Conservation (phyloP, 202 grass and related monocot genomes). For the Saccharum hybrid region DNA sequence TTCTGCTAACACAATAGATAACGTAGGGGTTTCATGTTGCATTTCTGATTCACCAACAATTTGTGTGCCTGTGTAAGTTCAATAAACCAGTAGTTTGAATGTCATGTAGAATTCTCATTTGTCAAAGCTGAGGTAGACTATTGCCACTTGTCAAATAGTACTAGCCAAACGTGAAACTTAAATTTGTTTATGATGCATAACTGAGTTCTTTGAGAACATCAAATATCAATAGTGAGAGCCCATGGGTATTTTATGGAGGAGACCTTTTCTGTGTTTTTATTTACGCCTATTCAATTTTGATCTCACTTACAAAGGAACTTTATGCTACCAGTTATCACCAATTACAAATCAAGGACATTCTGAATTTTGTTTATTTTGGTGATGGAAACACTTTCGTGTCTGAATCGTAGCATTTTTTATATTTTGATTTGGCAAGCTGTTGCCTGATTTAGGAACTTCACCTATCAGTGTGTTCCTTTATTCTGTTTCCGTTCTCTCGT, state of each 20-base stretch:
- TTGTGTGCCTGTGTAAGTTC: neutral
- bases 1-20: neutral
- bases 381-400: neutral
- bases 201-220: conserved; percentile 18
- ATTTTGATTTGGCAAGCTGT: neutral
- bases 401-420: neutral
- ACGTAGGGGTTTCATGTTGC: neutral
- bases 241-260: neutral
- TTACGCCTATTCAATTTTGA: neutral
- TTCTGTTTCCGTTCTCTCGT: neutral
- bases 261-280: neutral
- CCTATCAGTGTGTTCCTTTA: neutral
- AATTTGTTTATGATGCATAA: neutral
- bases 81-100: neutral
- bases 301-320: neutral
- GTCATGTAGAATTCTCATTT: conserved; percentile 8
- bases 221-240: neutral
- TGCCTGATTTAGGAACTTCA: conserved; percentile 12
- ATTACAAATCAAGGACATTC: neutral
- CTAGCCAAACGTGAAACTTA: conserved; percentile 8
- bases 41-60: neutral
- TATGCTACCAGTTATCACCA: neutral
- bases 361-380: neutral
- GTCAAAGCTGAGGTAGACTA: conserved; percentile 3
- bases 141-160: neutral